Percentiles rank a stretch among this genome's conserved stretches.
Conservation (phyloP, 768 basidiomycete genomes). For the Kwoniella pini region DNA sequence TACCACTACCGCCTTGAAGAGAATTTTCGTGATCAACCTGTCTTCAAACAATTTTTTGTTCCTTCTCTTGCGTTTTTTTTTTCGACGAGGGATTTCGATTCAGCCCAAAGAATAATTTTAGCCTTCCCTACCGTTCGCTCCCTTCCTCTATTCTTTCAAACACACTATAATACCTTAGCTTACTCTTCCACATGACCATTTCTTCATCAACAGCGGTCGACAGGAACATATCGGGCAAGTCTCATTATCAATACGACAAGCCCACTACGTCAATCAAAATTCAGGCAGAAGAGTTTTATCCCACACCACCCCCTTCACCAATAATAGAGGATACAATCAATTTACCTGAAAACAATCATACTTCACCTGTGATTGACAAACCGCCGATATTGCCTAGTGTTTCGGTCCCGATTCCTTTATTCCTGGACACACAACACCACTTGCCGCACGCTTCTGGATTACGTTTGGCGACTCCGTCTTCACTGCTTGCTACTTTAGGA, state of each 20-base stretch:
- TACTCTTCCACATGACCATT: constrained; percentile 8
- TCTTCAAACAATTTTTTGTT: neutral
- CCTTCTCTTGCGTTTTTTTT: neutral
- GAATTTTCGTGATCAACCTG: neutral
- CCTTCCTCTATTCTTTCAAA: neutral
- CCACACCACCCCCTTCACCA: constrained; percentile 35
- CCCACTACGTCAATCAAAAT: neutral
- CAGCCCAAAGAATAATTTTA: neutral
- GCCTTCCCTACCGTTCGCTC: neutral
- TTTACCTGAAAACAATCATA: neutral
- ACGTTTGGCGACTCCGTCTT: constrained; percentile 15
- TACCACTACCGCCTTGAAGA: neutral
- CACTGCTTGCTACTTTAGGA: constrained; percentile 24
- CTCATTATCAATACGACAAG: constrained; percentile 2
- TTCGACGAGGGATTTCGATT: constrained; percentile 2
- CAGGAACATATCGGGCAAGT: neutral
- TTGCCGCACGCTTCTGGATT: constrained; percentile 30
- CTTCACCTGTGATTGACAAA: neutral
- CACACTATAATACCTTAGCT: neutral
- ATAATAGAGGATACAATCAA: constrained; percentile 13
- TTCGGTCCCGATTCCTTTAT: constrained; percentile 15
- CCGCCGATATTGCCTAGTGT: neutral
- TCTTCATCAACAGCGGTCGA: neutral
- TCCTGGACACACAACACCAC: constrained; percentile 21
- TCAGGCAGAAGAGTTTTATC: constrained; percentile 19